Percentiles rank a stretch among this genome's conserved stretches.
These are phyloP conservation scores for Lippia alba DNA, from an alignment of 305 asterid species.

Conservation along the genomic window DNA sequence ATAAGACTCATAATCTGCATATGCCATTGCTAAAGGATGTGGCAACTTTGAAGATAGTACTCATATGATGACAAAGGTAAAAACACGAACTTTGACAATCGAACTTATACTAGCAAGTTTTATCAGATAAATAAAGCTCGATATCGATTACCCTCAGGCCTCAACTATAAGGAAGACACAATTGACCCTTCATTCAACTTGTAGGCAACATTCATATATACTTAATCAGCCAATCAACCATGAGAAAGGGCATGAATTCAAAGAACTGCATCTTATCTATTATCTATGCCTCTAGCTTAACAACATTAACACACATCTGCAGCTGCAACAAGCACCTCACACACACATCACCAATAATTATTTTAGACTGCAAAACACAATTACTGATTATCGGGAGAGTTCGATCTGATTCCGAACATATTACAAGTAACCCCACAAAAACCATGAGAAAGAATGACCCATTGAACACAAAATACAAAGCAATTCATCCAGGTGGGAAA, in stretches of 20 bases:
- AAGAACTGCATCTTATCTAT: neutral
- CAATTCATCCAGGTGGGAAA: neutral
- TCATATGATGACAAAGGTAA: conserved; percentile 3
- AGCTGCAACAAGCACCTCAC: neutral
- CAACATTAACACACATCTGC: neutral
- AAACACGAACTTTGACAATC: neutral
- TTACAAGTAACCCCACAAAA: conserved; percentile 6
- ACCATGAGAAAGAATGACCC: neutral
- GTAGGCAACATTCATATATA: neutral
- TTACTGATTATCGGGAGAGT: neutral
- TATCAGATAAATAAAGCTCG: too few species aligned
- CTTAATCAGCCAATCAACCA: neutral
- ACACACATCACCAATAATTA: neutral
- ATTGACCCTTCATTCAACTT: conserved; percentile 1
- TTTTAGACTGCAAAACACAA: neutral
- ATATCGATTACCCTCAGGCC: neutral
- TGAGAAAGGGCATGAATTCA: neutral
- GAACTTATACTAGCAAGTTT: conserved; percentile 2
- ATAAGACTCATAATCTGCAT: neutral
- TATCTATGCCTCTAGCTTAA: neutral
- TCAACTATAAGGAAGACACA: neutral
- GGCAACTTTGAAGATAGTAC: neutral
- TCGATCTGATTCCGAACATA: neutral
- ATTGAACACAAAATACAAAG: neutral
- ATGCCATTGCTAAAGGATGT: neutral